Percentiles rank a stretch among this genome's conserved stretches.
These are phyloP conservation scores for Zygosaccharomyces bailii DNA, from an alignment of 805 yeast genomes.

Conservation along the genomic window DNA sequence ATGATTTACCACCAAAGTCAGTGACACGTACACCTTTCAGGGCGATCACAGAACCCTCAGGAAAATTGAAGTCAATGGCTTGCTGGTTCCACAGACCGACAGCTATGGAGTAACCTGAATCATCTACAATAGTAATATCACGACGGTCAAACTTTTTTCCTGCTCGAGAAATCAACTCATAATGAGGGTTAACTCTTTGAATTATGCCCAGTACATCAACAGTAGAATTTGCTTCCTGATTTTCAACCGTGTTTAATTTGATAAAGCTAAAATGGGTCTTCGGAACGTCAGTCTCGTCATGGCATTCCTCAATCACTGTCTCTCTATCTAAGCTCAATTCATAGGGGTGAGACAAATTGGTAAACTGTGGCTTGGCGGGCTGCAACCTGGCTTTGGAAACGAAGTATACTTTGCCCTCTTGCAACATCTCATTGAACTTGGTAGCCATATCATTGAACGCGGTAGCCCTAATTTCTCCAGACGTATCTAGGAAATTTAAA, in stretches of 20 bases:
- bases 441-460: slow-evolving; percentile 89
- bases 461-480: slow-evolving; percentile 94
- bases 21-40: slow-evolving; percentile 85
- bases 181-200: slow-evolving; percentile 68
- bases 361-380: slow-evolving; percentile 81
- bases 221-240: slow-evolving; percentile 63
- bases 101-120: slow-evolving; percentile 66
- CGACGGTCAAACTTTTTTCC: slow-evolving; percentile 93
- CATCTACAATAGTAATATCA: slow-evolving; percentile 82
- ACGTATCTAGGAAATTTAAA: slow-evolving; percentile 84
- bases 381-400: slow-evolving; percentile 77
- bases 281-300: slow-evolving; percentile 64
- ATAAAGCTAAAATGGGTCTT: slow-evolving; percentile 73
- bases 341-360: slow-evolving; percentile 80
- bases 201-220: slow-evolving; percentile 88
- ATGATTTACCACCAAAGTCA: slow-evolving; percentile 82
- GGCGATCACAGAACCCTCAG: slow-evolving; percentile 83
- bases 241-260: slow-evolving; percentile 61
- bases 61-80: slow-evolving; percentile 71
- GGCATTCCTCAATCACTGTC: slow-evolving; percentile 66
- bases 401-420: slow-evolving; percentile 87
- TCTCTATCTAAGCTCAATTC: slow-evolving; percentile 82
- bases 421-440: slow-evolving; percentile 65
- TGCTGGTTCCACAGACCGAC: slow-evolving; percentile 89
- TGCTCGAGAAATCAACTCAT: slow-evolving; percentile 81